Conservation (phyloP, 2,329 filamentous ascomycete species). For the Alternaria hordeiaustralica region DNA sequence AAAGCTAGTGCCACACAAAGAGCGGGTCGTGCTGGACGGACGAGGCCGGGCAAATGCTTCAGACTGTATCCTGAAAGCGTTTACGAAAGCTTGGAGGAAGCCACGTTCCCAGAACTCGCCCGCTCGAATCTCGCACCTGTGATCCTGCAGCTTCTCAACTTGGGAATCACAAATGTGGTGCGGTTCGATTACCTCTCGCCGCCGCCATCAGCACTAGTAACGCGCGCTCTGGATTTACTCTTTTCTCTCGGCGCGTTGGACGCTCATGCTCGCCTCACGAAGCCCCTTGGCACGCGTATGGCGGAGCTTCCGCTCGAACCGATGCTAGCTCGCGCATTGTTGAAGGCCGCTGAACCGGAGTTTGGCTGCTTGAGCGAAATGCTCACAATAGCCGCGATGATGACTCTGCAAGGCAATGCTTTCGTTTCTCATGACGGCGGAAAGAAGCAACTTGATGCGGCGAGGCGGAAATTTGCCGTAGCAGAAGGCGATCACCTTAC, state of each 20-base stretch:
- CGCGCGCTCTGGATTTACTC: constrained; percentile 84
- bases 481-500: constrained; percentile 95
- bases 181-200: constrained; percentile 88
- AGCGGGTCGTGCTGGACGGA: constrained; percentile 87
- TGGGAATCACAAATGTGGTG: constrained; percentile 93
- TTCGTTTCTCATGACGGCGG: constrained; percentile 84
- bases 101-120: constrained; percentile 88
- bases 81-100: constrained; percentile 70
- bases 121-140: constrained; percentile 88
- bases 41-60: constrained; percentile 91
- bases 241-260: constrained; percentile 88
- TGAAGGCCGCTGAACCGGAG: constrained; percentile 66
- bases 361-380: constrained; percentile 87
- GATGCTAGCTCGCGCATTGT: constrained; percentile 90
- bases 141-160: constrained; percentile 88
- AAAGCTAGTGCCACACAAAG: constrained; percentile 93
- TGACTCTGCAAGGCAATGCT: constrained; percentile 79
- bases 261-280: constrained; percentile 87
- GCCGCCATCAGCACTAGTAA: constrained; percentile 83
- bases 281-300: constrained; percentile 87
- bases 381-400: constrained; percentile 92
- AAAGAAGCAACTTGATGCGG: constrained; percentile 75
- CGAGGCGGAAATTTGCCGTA: constrained; percentile 81
- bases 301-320: constrained; percentile 92
- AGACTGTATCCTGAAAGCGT: constrained; percentile 83